Evolutionary conservation across 768 basidiomycete species (phyloP), one percentile per base, ranked within the genome.

Genomic region (Zangia roseola): DNA sequence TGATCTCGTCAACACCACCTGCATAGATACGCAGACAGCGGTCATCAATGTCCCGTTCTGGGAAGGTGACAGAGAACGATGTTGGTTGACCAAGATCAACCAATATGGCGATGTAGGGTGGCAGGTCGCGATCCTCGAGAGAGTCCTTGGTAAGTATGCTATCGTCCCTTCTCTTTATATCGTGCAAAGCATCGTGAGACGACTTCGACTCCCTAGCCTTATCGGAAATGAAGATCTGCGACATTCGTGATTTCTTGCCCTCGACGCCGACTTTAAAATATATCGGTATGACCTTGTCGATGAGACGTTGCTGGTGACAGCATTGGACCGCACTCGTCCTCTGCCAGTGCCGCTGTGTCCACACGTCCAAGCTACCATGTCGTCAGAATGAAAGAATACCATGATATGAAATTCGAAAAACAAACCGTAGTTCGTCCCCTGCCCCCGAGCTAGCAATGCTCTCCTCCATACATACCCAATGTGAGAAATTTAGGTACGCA

Each of bases 161-260:
- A 6, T 17, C 2, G 5, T 28, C 0, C 19, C n/a, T 23, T 19
- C 49, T 43, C 3, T 25, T n/a, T n/a, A 49, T 47, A 1, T 17
- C 8, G 5, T 13, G 4, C 16, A 58, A 25, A 1, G 1, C 20
- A 1, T 3, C 8, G 9, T 20, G 42, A 4, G 34, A 47, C 9
- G 8, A 2, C 20, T 5, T 36, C 6, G 43, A 47, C 14, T 12
- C 17, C 1, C 38, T 44, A 13, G 39, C 45, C 30, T 54, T 49
- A 43, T 53, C 57, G 10, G 61, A 60, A 30, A 65, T 48, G 36
- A 65, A 54, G 0, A 53, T 52, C 9, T 56, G 56, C 2, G 54
- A 59, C 35, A 41, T 49, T 10, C 37, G 38, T 24, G 37, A 37
- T 16, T 30, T 24, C 24, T 14, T 12, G 9, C 3, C 2, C 6